A percentile compares a stretch with the other conserved stretches of the same genome.
phyloP scores from a whole-genome alignment of 2,329 filamentous ascomycete species.

The Paramyrothecium roridum region DNA sequence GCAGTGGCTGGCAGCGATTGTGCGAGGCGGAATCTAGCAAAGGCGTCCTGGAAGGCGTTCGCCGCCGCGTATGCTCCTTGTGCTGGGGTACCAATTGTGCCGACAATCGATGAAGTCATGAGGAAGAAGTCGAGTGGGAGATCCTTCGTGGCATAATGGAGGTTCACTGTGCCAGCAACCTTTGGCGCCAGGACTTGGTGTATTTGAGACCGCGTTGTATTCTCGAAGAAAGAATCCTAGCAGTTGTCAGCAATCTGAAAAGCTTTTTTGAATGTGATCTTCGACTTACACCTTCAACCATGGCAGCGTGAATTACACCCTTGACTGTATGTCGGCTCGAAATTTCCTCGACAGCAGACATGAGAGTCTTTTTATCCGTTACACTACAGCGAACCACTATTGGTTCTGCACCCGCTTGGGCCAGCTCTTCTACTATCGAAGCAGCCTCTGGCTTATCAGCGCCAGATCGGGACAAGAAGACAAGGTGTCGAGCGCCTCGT shows the following conservation, averaged over 20 bases:
- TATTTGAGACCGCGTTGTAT: neutral
- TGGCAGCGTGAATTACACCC: neutral
- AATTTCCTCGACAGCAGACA: neutral
- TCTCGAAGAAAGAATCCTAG: neutral
- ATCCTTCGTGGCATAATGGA: neutral
- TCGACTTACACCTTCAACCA: neutral
- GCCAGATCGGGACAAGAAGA: slow-evolving; percentile 14
- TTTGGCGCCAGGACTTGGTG: neutral
- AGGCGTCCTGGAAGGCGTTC: neutral
- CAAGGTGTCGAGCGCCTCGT: slow-evolving; percentile 21
- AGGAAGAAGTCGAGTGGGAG: neutral
- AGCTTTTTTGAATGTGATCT: neutral
- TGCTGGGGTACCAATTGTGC: neutral
- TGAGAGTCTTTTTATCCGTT: neutral
- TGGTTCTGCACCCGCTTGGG: neutral
- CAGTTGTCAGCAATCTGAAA: neutral
- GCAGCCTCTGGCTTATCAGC: neutral
- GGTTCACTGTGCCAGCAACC: neutral
- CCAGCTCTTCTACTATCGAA: neutral
- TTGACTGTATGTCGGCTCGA: neutral
- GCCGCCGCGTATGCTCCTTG: neutral
- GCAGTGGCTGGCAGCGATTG: neutral
- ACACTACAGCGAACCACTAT: neutral
- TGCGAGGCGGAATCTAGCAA: neutral
- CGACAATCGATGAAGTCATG: neutral